phyloP scores from a whole-genome alignment of 1,139 yeast species.

The Candida sojae region DNA sequence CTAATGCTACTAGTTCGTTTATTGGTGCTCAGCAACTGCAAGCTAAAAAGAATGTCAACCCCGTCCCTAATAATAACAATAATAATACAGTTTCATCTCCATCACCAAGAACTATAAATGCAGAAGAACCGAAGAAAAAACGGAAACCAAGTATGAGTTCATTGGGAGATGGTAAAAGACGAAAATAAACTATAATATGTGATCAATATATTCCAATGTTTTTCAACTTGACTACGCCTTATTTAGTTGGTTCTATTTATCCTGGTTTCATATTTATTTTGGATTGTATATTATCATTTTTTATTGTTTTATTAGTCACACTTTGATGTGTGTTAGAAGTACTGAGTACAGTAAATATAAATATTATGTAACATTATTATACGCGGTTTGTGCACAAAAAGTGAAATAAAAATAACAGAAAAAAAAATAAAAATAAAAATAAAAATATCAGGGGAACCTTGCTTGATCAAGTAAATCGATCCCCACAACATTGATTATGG shows the following conservation, averaged over 20 bases:
- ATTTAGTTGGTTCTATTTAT: too few species aligned
- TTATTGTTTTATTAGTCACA: neutral
- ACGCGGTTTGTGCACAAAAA: too few species aligned
- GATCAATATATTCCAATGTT: too few species aligned
- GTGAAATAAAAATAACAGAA: neutral
- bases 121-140: constrained; percentile 25
- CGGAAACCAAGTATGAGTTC: constrained; percentile 19
- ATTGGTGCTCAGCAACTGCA: constrained; percentile 2
- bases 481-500: neutral
- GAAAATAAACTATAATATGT: constrained; percentile 9
- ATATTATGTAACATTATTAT: too few species aligned
- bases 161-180: constrained; percentile 14
- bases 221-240: too few species aligned
- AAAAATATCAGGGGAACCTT: too few species aligned
- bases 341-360: neutral
- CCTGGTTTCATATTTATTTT: neutral
- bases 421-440: neutral
- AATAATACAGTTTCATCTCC: constrained; percentile 18
- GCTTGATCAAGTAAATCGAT: too few species aligned
- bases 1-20: neutral
- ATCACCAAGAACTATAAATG: constrained; percentile 20
- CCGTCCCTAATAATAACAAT: constrained; percentile 8
- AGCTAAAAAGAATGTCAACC: neutral
- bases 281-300: neutral
- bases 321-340: neutral